Evolutionary conservation across 306 rosid species (phyloP), one percentile per base, ranked within the genome.

Genomic region (Mimosa bimucronata): DNA sequence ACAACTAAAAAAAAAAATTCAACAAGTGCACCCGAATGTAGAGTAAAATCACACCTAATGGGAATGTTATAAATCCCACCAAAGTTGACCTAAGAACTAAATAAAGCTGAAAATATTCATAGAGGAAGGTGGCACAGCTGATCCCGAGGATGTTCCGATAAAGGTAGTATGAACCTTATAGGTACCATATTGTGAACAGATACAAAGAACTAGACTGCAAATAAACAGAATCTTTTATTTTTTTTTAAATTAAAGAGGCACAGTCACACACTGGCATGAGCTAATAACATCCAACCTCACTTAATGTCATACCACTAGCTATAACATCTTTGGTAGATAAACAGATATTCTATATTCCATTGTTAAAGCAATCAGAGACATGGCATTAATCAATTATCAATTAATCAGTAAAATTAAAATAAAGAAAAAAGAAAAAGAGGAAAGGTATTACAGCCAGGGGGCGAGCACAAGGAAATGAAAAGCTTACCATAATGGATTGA

Each of bases 401-500:
- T 48, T 14, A 48, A 48, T 48, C 2, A 45, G 18, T 48, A 4
- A 48, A 48, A 34, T 34, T 34, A 34, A 13, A 8, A 1, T 19
- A 0, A 19, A 52, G 19, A 10, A 25, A 25, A 11, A 23, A 57
- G 25, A 9, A 25, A 12, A 25, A 3, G 19, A 2, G n/a, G n/a
- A 37, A 23, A 13, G 66, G 8, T 11, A 26, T 26, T 26, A 4
- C 34, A 26, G 34, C 66, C 44, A 38, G 64, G 55, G 29, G 28
- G 40, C 11, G 60, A 28, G 53, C 50, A 5, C 26, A 42, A 74
- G 30, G 50, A 69, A 46, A 9, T 71, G 69, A 31, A 64, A 58
- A 67, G 66, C 76, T 31, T 76, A 93, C 98, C 94, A 87, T 93
- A 26, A 93, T 81, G 28, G 87, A 86, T 55, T 84, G 85, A 41